Conservation (phyloP, 345 rosid species). For the Arabis alpina region DNA sequence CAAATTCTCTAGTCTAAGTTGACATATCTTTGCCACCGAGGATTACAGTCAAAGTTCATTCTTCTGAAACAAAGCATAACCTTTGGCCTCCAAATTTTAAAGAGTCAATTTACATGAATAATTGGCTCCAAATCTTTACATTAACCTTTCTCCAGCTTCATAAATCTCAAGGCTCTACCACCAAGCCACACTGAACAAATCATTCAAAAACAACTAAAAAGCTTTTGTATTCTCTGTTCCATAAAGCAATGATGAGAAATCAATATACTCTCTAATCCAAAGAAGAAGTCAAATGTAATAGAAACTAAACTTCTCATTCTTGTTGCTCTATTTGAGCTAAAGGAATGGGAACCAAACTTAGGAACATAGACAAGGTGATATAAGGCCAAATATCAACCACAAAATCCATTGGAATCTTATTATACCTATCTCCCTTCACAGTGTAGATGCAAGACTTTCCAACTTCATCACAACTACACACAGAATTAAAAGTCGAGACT, state of each 20-base stretch:
- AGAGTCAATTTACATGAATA: too few species aligned
- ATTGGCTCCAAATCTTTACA: too few species aligned
- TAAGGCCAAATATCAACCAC: slow-evolving; percentile 9
- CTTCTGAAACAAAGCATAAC: too few species aligned
- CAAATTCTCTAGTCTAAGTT: too few species aligned
- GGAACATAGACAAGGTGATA: slow-evolving; percentile 21
- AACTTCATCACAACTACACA: slow-evolving; percentile 2
- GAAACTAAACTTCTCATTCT: neutral
- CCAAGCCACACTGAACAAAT: neutral
- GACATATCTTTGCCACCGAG: too few species aligned
- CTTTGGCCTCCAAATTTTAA: too few species aligned
- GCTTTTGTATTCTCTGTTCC: neutral
- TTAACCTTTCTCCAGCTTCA: too few species aligned
- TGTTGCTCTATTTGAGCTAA: neutral
- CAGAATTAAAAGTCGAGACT: too few species aligned
- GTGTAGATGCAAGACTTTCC: slow-evolving; percentile 6
- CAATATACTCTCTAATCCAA: too few species aligned
- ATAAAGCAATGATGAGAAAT: neutral
- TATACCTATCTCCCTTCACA: slow-evolving; percentile 13
- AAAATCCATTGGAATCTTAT: slow-evolving; percentile 4
- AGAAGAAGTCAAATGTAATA: neutral
- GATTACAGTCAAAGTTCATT: too few species aligned
- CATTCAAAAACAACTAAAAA: neutral
- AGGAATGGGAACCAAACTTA: slow-evolving; percentile 23
- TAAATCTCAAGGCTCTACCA: too few species aligned